These are phyloP conservation scores for Strigomonas culicis DNA, from an alignment of 208 protist genomes.

Conservation along the genomic window DNA sequence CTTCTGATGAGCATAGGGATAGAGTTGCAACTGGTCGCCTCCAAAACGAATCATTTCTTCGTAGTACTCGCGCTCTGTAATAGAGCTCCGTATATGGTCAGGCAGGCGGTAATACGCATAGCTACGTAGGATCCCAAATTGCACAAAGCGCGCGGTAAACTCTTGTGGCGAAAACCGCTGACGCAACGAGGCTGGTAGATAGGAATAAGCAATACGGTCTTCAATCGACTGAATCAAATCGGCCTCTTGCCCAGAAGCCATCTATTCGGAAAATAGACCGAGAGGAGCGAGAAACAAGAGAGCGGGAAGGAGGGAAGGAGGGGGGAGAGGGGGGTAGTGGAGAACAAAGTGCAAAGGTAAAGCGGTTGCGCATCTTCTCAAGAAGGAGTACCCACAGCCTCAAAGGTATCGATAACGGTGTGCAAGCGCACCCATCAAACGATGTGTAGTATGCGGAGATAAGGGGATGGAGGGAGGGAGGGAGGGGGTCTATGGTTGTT, in stretches of 20 bases:
- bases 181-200: conserved; percentile 49
- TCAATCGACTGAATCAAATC: conserved; percentile 64
- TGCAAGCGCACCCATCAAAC: too few relatives aligned
- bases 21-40: conserved; percentile 60
- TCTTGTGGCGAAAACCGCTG: conserved; percentile 51
- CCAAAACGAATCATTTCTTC: conserved; percentile 52
- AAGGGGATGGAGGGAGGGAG: too few relatives aligned
- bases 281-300: conserved; percentile 13
- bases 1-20: conserved; percentile 67
- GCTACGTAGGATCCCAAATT: conserved; percentile 43
- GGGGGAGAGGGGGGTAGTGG: neutral
- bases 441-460: too few relatives aligned
- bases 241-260: too few relatives aligned
- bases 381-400: too few relatives aligned
- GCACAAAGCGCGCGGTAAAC: conserved; percentile 39
- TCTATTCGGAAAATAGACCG: too few relatives aligned
- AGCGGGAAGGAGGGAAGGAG: neutral
- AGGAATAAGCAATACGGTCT: conserved; percentile 43
- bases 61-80: conserved; percentile 73
- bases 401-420: too few relatives aligned
- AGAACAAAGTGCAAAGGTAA: too few relatives aligned
- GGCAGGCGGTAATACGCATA: conserved; percentile 68
- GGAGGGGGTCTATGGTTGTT: too few relatives aligned
- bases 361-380: too few relatives aligned
- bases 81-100: conserved; percentile 33